Base-by-base conservation (phyloP, 768 basidiomycete species). In the Podaxis sp. region DNA sequence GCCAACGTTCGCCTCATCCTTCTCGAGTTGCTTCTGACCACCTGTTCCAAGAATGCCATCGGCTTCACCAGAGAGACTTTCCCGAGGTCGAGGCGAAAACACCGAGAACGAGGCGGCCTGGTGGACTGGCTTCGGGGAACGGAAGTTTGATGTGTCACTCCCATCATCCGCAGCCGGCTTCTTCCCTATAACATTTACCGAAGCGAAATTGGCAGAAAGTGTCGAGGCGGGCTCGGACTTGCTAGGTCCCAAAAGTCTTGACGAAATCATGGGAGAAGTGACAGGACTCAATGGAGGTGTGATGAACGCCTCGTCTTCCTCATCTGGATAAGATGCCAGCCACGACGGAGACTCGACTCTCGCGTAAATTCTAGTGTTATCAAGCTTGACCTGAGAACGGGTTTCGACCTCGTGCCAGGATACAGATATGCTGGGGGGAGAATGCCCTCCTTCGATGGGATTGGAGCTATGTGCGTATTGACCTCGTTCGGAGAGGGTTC, bases 311-410 rank as follows among this genome's bases (percentile, higher is more conserved):
- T 61, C 57, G 18, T 67, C 59, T 47, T 59, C 51, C 7, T 59
- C 61, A 37, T 58, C 67, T 21, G 72, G 71, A 61, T 73, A 74
- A 0, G 67, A 63, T 14, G 62, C 57, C 10, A 72, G 59, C 68
- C 70, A 67, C 7, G 69, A 61, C 0, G 75, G 76, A 4, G 74
- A 74, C 52, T 68, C 68, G 35, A 75, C 71, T 38, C 65, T 56
- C 32, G 66, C 68, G 37, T 67, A 67, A 55, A 66, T 60, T 36
- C 23, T 16, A 35, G 44, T 37, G 16, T 52, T 28, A 38, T 23
- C 14, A 6, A 23, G 16, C 23, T 23, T 23, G 36, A 50, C 23
- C 23, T 25, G 18, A 9, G 37, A 18, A 35, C 23, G 21, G 9
- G 36, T 2, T 27, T 50, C 42, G 3, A 35, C 28, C 18, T 50